These are phyloP conservation scores for Boechera stricta DNA, from an alignment of 345 rosid species.

Conservation along the genomic window DNA sequence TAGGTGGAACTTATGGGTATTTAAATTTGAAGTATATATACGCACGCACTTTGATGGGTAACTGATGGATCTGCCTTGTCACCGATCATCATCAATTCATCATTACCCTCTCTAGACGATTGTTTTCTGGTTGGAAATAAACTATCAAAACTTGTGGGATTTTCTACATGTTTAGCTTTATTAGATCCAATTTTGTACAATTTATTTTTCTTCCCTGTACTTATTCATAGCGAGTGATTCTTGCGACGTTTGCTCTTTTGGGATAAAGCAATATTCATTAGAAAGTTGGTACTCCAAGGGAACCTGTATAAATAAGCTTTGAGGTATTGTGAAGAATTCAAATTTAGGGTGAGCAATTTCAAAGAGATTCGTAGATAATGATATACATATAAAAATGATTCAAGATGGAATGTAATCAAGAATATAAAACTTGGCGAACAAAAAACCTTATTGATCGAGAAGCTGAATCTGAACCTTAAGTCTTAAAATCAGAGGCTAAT, in stretches of 20 bases:
- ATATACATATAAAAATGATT: neutral
- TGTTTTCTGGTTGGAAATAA: slow-evolving; percentile 18
- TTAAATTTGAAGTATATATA: slow-evolving; percentile 25
- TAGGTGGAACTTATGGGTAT: slow-evolving; percentile 14
- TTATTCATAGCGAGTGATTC: neutral
- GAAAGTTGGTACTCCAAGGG: neutral
- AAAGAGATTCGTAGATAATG: neutral
- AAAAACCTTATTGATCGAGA: neutral
- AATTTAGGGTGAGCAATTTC: neutral
- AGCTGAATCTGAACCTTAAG: neutral
- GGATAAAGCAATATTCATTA: neutral
- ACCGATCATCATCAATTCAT: neutral
- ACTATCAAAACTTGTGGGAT: neutral
- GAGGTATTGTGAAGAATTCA: neutral
- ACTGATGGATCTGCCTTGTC: neutral
- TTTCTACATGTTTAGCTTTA: no score
- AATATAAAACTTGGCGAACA: neutral
- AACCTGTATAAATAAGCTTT: neutral
- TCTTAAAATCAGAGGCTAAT: neutral
- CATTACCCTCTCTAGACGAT: neutral
- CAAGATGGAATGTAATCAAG: neutral
- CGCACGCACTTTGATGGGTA: neutral
- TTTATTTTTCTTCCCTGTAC: neutral
- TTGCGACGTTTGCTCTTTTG: neutral
- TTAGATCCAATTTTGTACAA: neutral